A percentile compares a stretch with the other conserved stretches of the same genome.
phyloP scores from a whole-genome alignment of 495 filamentous ascomycete genomes.

The Talaromyces thailandensis region DNA sequence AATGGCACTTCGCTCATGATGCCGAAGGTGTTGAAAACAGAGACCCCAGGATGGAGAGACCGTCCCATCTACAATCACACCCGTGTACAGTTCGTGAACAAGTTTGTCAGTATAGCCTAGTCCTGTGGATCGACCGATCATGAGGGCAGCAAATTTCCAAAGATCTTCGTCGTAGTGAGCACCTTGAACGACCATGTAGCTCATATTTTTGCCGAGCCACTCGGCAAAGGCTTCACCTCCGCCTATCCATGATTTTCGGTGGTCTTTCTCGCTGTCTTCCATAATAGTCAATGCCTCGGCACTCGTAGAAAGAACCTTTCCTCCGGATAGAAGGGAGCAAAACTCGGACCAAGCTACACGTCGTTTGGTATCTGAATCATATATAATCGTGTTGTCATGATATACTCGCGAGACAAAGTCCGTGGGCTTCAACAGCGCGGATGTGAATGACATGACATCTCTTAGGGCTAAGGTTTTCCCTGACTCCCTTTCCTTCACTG shows the following conservation, averaged over 20 bases:
- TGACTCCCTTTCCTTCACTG: conserved; percentile 21
- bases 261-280: conserved; percentile 18
- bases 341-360: conserved; percentile 58
- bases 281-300: conserved; percentile 65
- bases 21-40: conserved; percentile 40
- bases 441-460: conserved; percentile 37
- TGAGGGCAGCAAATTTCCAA: conserved; percentile 46
- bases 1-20: conserved; percentile 49
- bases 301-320: conserved; percentile 59
- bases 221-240: conserved; percentile 52
- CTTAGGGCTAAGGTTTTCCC: conserved; percentile 18
- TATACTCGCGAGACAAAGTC: conserved; percentile 47
- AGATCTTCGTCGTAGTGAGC: conserved; percentile 26
- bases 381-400: conserved; percentile 27
- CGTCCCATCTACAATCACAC: conserved; percentile 29
- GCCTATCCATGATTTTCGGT: conserved; percentile 51
- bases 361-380: conserved; percentile 24
- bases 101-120: conserved; percentile 69
- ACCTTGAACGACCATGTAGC: conserved; percentile 34
- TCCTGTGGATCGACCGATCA: conserved; percentile 57
- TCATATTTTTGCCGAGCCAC: conserved; percentile 74
- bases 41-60: conserved; percentile 21
- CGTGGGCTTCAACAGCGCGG: conserved; percentile 47
- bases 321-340: conserved; percentile 54
- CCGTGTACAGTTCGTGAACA: conserved; percentile 37